phyloP scores from a whole-genome alignment of 2,329 filamentous ascomycete genomes.

The Metarhizium robertsii region DNA sequence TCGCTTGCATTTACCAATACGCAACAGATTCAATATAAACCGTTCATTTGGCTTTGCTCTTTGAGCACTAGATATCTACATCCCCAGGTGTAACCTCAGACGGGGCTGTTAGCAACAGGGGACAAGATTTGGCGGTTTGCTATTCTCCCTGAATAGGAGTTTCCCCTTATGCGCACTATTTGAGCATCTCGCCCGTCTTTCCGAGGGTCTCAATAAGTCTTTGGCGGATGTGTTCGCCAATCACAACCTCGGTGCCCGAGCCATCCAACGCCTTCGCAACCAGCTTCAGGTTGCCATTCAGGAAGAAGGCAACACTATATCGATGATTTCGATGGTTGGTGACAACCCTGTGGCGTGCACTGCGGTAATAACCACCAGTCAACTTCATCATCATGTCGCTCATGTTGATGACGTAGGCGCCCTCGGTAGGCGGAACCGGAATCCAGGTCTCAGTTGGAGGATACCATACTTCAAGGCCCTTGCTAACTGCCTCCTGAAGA shows the following conservation, averaged over 20 bases:
- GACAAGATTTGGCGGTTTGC: too few relatives aligned
- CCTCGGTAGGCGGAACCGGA: slow-evolving; percentile 18
- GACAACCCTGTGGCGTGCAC: slow-evolving; percentile 21
- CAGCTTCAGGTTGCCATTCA: slow-evolving; percentile 13
- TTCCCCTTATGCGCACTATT: background rate
- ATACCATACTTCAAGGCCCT: slow-evolving; percentile 19
- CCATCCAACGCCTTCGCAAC: slow-evolving; percentile 1
- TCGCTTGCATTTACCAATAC: too few relatives aligned
- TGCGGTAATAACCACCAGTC: slow-evolving; percentile 20
- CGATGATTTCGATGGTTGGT: slow-evolving; percentile 15
- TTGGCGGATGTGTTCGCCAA: slow-evolving; percentile 6
- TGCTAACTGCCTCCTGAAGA: slow-evolving; percentile 16
- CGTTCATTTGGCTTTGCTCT: too few relatives aligned
- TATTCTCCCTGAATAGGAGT: too few relatives aligned
- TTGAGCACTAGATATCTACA: too few relatives aligned
- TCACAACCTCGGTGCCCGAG: slow-evolving; percentile 1
- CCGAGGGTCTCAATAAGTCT: slow-evolving; percentile 3
- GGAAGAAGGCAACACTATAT: slow-evolving; percentile 18
- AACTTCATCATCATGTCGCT: slow-evolving; percentile 26
- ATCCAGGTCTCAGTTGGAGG: slow-evolving; percentile 18
- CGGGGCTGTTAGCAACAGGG: too few relatives aligned
- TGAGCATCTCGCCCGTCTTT: slow-evolving; percentile 3
- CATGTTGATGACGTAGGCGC: slow-evolving; percentile 26
- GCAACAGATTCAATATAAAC: too few relatives aligned
- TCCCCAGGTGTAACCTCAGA: too few relatives aligned